These are phyloP conservation scores for Helicostylum pulchrum DNA, from an alignment of 192 early-diverging fungal genomes.

Conservation along the genomic window DNA sequence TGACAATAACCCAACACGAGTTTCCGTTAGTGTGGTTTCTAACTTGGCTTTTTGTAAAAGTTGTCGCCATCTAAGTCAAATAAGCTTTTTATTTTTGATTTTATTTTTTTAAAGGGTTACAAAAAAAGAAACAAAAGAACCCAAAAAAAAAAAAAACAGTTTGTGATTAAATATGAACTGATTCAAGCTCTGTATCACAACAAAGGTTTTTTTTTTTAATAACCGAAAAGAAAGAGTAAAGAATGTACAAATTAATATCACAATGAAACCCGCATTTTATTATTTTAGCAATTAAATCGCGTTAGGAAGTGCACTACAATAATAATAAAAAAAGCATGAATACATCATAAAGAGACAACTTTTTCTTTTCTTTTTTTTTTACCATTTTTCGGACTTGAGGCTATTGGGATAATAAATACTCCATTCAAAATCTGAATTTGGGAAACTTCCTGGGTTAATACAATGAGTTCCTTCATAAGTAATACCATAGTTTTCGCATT, in stretches of 20 bases:
- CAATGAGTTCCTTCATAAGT: conserved; percentile 75
- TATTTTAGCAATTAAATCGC: background rate
- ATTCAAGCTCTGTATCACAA: too few relatives aligned
- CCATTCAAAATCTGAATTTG: conserved; percentile 49
- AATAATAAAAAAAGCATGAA: too few relatives aligned
- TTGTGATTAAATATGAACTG: background rate
- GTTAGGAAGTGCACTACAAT: background rate
- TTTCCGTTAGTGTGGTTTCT: conserved; percentile 59
- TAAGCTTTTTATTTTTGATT: background rate
- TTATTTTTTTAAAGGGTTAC: background rate
- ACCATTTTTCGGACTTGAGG: conserved; percentile 49
- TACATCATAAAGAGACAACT: too few relatives aligned
- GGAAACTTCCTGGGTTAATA: conserved; percentile 73
- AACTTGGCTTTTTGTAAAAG: conserved; percentile 46
- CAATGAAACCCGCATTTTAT: background rate
- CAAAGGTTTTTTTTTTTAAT: too few relatives aligned
- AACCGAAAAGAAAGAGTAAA: too few relatives aligned
- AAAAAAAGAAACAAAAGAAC: too few relatives aligned
- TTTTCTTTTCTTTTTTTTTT: too few relatives aligned
- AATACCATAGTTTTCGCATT: conserved; percentile 73
- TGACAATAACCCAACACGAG: conserved; percentile 80
- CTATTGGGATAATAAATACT: conserved; percentile 77
- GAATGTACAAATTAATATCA: too few relatives aligned
- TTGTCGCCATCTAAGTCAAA: background rate
- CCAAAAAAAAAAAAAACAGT: background rate